Base-by-base conservation (phyloP, 495 filamentous ascomycete genomes). In the Acidomyces sp. region DNA sequence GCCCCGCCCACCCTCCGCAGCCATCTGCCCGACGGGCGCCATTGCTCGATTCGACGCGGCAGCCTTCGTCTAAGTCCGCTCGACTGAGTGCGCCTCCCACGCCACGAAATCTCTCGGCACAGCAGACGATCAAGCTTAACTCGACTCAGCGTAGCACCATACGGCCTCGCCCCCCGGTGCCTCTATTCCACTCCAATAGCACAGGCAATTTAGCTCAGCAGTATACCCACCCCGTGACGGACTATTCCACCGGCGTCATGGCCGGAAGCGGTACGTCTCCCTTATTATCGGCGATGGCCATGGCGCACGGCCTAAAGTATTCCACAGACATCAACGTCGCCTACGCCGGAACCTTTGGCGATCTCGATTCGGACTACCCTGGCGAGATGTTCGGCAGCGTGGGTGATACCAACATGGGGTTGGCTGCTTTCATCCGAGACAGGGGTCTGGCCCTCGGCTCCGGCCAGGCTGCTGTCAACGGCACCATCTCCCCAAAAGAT, bases 401-500 rank as follows among this genome's bases (percentile, higher is more conserved):
- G 23, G 38, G 29, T 38, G 29, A 16, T 34, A 25, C 37, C 39
- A 26, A 36, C 42, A n/a, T n/a, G n/a, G n/a, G n/a, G n/a, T n/a
- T n/a, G n/a, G n/a, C n/a, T n/a, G n/a, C n/a, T n/a, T n/a, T n/a
- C n/a, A n/a, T n/a, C n/a, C n/a, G n/a, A n/a, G n/a, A n/a, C n/a
- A n/a, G n/a, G n/a, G n/a, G n/a, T n/a, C n/a, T n/a, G n/a, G n/a
- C n/a, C n/a, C n/a, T n/a, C n/a, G n/a, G n/a, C n/a, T n/a, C n/a
- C n/a, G 39, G 55, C 55, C 15, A 48, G 44, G 23, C 47, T 32
- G 41, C 38, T 3, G 21, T 33, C 34, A 39, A 43, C 20, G 74
- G 66, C 49, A 93, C 87, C 15, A 70, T 96, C 34, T 96, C 88
- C 39, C 88, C 88, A 11, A 76, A 79, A 57, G 85, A 94, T 50